Base-by-base conservation (phyloP, 1,139 yeast species). In the Hansenula sp. region DNA sequence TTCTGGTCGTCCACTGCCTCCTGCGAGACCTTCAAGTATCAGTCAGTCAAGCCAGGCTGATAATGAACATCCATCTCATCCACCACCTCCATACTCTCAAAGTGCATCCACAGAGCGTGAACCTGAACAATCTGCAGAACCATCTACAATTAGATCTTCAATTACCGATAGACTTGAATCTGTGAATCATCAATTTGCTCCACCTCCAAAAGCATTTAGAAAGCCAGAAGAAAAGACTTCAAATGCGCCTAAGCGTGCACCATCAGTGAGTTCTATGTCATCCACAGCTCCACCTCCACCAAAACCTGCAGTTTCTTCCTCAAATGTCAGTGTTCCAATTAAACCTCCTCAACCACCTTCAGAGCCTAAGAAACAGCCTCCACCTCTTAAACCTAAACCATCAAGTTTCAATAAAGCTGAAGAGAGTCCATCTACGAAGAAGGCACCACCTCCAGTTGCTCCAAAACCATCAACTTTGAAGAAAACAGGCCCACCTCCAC, bases 191-290 rank as follows among this genome's bases (percentile, higher is more conserved):
- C 26, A 24, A 14, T 50, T 51, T 40, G 49, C 50, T 8, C 59
- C 62, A 30, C 61, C 62, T 14, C 64, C 64, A 31, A 57, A 53
- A 21, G 38, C 38, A 2, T 39, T 21, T 27, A 40, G 32, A 38
- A 30, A n/a, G 18, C 37, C 18, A 18, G 13, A 24, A 22, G 31
- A 32, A 24, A 12, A 39, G 36, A 7, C 36, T 8, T 13, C 29
- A 5, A 6, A 5, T 3, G 10, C n/a, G 9, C 29, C 18, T 9
- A 27, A 16, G 9, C 17, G 8, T 31, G 21, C n/a, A 10, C 18
- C 11, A 11, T 11, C 31, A 8, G 13, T 11, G 5, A 25, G 13
- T 21, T 6, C 17, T 3, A 6, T 10, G 3, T 19, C 16, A 21
- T 4, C 19, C 19, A 22, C 39, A 19, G 38, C 44, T 33, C 29